Evolutionary conservation across 495 filamentous ascomycete genomes (phyloP), one percentile per base, ranked within the genome.

Genomic region (Penicillium turbatum): DNA sequence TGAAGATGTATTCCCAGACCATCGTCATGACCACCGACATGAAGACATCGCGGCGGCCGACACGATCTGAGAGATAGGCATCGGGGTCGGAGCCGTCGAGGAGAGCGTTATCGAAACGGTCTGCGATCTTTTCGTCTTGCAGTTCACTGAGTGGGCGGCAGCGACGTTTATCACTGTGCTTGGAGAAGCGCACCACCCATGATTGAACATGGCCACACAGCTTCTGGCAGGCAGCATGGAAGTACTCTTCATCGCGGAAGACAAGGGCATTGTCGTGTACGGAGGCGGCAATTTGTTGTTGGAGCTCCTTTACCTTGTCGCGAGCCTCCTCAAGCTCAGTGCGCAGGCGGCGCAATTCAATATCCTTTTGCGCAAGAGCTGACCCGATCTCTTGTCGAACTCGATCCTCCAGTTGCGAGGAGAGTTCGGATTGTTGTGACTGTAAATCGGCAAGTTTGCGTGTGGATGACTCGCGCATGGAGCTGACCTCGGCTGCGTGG

Each of bases 1-100:
- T 95, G 69, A 98, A 98, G 65, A 98, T 85, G 63, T 88, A 96
- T 66, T 97, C 92, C 90, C 90, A 97, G 32, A 97, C 83, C 89
- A 98, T 95, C 39, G 85, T 91, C 90, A 97, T 97, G 56, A 90
- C 86, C 59, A 97, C 88, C 21, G 89, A 91, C 88, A 96, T 96
- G 74, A 97, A 95, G 31, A 97, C 86, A 72, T 96, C 89, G 32
- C 90, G 83, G 45, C 93, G 84, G 53, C 82, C 82, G 47, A 93
- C 86, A 38, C 95, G 86, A 64, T 97, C 95, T 55, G 78, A 79
- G 11, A 98, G 83, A 65, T 92, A 91, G 45, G 73, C 72, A 61
- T 97, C 89, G 19, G 92, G 88, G 62, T 96, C 91, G 31, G 89
- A 87, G 51, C 92, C 93, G 68, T 98, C 93, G 35, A 98, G 80